phyloP scores from a whole-genome alignment of 176 grass and related monocot genomes.

The Avena eriantha region DNA sequence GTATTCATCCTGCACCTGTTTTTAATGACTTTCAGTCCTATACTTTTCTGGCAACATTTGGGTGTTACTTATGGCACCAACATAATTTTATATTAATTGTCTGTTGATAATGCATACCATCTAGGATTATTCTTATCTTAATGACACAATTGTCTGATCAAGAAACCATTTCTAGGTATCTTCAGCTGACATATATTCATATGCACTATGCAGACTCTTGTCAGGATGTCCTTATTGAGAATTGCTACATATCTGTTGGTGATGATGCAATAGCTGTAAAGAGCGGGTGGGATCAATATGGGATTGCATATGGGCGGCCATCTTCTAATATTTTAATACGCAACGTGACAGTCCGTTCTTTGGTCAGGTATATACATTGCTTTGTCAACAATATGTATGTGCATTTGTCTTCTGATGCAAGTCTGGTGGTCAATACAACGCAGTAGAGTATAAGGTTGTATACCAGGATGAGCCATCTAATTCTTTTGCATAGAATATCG shows the following conservation, averaged over 20 bases:
- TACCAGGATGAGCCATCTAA: background rate
- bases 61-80: background rate
- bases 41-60: background rate
- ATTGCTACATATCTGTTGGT: slow-evolving; percentile 96
- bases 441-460: background rate
- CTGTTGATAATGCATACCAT: background rate
- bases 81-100: background rate
- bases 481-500: slow-evolving; percentile 29
- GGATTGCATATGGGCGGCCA: slow-evolving; percentile 79
- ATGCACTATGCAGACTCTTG: slow-evolving; percentile 70
- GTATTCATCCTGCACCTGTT: slow-evolving; percentile 52
- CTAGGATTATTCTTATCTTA: slow-evolving; percentile 12
- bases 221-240: slow-evolving; percentile 89
- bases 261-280: slow-evolving; percentile 96
- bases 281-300: slow-evolving; percentile 98
- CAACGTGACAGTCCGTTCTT: slow-evolving; percentile 70
- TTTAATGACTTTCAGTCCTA: background rate
- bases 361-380: slow-evolving; percentile 66
- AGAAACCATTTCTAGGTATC: background rate
- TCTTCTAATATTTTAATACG: slow-evolving; percentile 86
- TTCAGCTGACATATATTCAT: slow-evolving; percentile 31
- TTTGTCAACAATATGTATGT: slow-evolving; percentile 26
- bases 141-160: background rate
- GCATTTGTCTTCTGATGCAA: slow-evolving; percentile 15
- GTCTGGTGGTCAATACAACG: slow-evolving; percentile 15